A percentile compares a stretch with the other conserved stretches of the same genome.
phyloP scores from a whole-genome alignment of 176 grass and related monocot genomes.

The Lolium multiflorum region DNA sequence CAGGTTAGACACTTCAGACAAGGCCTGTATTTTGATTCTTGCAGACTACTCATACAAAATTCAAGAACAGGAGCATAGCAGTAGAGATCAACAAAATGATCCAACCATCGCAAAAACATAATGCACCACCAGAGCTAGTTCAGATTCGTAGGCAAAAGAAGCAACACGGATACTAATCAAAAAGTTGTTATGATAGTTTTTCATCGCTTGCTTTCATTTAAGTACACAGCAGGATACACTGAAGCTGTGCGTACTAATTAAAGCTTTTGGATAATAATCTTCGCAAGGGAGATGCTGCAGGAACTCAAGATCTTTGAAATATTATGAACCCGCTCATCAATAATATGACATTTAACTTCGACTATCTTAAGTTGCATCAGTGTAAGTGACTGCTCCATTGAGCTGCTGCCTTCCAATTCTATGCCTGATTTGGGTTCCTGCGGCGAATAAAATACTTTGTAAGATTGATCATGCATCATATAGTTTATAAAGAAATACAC shows the following conservation, averaged over 20 bases:
- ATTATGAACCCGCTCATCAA: slow-evolving; percentile 13
- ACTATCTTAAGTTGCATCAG: background rate
- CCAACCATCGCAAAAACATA: too few relatives aligned
- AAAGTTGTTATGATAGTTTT: background rate
- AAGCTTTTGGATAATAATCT: background rate
- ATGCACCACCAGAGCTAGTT: too few relatives aligned
- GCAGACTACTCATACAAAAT: too few relatives aligned
- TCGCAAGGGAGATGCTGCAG: background rate
- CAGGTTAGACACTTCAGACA: too few relatives aligned
- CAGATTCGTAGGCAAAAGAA: too few relatives aligned
- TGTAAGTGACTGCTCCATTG: background rate
- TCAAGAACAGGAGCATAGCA: too few relatives aligned
- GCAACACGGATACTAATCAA: too few relatives aligned
- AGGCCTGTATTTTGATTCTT: too few relatives aligned
- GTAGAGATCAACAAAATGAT: too few relatives aligned
- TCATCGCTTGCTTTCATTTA: background rate
- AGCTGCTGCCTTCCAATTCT: background rate
- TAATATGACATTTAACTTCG: background rate
- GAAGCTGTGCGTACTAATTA: background rate
- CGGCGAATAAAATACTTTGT: background rate
- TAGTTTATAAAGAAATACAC: background rate
- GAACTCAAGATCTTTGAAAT: background rate
- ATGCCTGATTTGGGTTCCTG: background rate
- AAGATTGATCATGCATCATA: background rate
- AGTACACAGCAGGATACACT: background rate